These are phyloP conservation scores for Apodospora peruviana DNA, from an alignment of 495 filamentous ascomycete genomes.

Conservation along the genomic window DNA sequence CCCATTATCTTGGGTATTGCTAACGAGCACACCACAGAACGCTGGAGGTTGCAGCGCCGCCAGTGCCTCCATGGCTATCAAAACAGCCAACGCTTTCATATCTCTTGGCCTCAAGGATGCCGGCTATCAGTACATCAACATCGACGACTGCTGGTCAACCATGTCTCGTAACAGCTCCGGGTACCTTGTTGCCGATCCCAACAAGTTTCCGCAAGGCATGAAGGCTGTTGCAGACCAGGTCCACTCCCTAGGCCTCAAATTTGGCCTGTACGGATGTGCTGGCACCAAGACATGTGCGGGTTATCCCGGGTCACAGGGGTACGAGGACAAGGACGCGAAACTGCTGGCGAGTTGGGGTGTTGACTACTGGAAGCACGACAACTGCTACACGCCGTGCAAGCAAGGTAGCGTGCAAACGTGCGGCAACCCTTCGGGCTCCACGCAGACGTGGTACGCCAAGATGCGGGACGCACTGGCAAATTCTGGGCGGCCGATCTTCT, in stretches of 20 bases:
- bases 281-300: constrained; percentile 58
- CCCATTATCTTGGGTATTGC: no score
- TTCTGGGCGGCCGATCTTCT: constrained; percentile 55
- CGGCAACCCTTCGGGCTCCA: constrained; percentile 48
- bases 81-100: constrained; percentile 16
- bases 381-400: constrained; percentile 41
- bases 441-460: constrained; percentile 42
- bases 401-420: constrained; percentile 28
- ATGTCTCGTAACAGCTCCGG: constrained; percentile 44
- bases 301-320: constrained; percentile 56
- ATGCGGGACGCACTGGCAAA: constrained; percentile 59
- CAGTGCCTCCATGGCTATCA: constrained; percentile 14
- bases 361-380: constrained; percentile 69
- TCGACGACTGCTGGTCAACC: constrained; percentile 61
- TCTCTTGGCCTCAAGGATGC: constrained; percentile 44
- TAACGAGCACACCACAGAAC: no score
- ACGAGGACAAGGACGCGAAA: constrained; percentile 57
- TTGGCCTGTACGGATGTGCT: constrained; percentile 62
- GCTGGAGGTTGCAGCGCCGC: constrained; percentile 19
- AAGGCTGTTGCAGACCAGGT: constrained; percentile 50
- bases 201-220: constrained; percentile 60
- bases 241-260: constrained; percentile 55
- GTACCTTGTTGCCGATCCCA: constrained; percentile 49
- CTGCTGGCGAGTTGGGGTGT: constrained; percentile 62
- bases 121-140: constrained; percentile 63